phyloP scores from a whole-genome alignment of 2,329 filamentous ascomycete species.

The Domatiomyces globalis region DNA sequence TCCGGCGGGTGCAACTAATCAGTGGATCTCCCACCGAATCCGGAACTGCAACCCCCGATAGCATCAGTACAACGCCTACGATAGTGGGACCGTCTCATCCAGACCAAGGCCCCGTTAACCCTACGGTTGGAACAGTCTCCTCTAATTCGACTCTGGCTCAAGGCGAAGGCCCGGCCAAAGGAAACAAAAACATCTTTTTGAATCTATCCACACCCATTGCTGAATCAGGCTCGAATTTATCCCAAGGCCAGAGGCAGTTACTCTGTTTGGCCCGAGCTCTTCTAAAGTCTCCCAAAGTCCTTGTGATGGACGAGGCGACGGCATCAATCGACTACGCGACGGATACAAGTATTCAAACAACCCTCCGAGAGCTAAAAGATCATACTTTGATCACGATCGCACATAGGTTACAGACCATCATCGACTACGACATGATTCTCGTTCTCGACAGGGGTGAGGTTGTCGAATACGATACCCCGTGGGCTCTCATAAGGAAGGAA shows the following conservation, averaged over 20 bases:
- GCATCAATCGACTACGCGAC: conserved; percentile 95
- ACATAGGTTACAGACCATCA: conserved; percentile 88
- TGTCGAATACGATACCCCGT: conserved; percentile 82
- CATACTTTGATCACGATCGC: conserved; percentile 95
- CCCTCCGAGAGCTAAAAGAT: conserved; percentile 71
- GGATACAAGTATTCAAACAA: conserved; percentile 90
- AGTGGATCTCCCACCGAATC: conserved; percentile 29
- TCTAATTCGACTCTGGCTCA: conserved; percentile 13
- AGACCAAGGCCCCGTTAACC: neutral
- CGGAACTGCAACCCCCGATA: conserved; percentile 24
- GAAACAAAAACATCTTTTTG: conserved; percentile 89
- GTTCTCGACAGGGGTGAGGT: conserved; percentile 82
- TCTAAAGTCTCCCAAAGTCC: conserved; percentile 75
- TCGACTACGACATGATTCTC: conserved; percentile 94
- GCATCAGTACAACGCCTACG: conserved; percentile 21
- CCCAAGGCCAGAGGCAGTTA: conserved; percentile 88
- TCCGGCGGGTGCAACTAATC: conserved; percentile 81
- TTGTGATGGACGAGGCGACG: conserved; percentile 99
- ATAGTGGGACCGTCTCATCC: conserved; percentile 1
- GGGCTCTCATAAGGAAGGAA: conserved; percentile 59
- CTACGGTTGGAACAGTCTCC: conserved; percentile 12
- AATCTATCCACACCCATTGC: conserved; percentile 71
- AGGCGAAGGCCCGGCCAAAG: conserved; percentile 22
- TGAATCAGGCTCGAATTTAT: conserved; percentile 87
- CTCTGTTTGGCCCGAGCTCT: conserved; percentile 85